Evolutionary conservation across 257 asterid genomes (phyloP), one percentile per base, ranked within the genome.

Genomic region (Jasminum sambac): DNA sequence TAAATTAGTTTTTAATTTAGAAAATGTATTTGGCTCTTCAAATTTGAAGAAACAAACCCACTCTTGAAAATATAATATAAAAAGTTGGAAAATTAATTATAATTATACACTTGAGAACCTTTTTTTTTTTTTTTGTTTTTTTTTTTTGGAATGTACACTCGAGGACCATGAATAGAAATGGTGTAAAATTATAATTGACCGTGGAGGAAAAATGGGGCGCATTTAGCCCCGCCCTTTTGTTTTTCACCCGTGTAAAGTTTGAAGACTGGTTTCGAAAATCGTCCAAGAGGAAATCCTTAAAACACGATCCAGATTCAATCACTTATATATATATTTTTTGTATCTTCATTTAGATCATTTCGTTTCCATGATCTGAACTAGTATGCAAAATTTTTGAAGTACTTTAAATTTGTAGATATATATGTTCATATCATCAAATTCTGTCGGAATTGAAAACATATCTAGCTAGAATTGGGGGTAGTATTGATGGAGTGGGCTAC

Each of bases 401-500:
- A 10, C 36, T 30, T 30, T 55, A 19, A 55, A 55, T 55, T 55
- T 55, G 23, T 10, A 55, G 34, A 66, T 55, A 14, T 69, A 14
- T n/a, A 72, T 79, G 74, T 30, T 60, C 68, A 62, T 73, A 8
- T 72, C 41, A 30, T 40, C 61, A 12, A 38, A 30, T 23, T 12
- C 69, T 67, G 11, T 57, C 69, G 16, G 9, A 46, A 48, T 59
- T 21, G 60, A 66, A 62, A 63, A 21, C 50, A 43, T 62, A 50
- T 65, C 57, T 67, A 72, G 71, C 67, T 75, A 72, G 52, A 67
- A 48, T 8, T 57, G 26, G 62, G 34, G 16, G 62, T 55, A 65
- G 60, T 73, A 52, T 70, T 67, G 63, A 94, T 94, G 96, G 98
- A 94, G 89, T 94, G 99, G 99, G 79, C 97, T 57, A 83, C 99